Percentiles rank a stretch among this genome's conserved stretches.
phyloP scores from a whole-genome alignment of 2,329 filamentous ascomycete genomes.

The Beauveria scarabaeidicola region DNA sequence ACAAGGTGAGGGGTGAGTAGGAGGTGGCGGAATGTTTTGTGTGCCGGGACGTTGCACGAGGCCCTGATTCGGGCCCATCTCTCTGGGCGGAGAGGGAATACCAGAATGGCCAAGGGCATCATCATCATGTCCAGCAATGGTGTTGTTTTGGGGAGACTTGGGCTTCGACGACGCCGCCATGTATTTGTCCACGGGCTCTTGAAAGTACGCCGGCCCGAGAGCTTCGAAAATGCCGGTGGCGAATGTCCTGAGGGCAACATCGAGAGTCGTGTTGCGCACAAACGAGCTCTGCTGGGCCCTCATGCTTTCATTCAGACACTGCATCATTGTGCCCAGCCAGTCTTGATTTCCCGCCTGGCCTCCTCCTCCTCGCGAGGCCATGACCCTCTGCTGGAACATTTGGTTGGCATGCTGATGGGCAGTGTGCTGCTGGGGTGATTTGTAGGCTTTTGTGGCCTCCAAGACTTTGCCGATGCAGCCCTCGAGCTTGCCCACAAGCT shows the following conservation, averaged over 20 bases:
- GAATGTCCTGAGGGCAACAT: constrained; percentile 1
- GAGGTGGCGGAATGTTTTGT: background rate
- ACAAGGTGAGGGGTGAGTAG: background rate
- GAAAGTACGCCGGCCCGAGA: constrained; percentile 1
- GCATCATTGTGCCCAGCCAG: constrained; percentile 3
- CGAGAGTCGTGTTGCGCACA: background rate
- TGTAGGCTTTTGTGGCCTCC: background rate
- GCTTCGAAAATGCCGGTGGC: background rate
- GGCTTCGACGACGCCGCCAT: background rate
- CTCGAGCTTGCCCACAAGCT: background rate
- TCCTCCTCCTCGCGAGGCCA: constrained; percentile 2
- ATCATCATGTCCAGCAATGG: background rate
- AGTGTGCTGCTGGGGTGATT: background rate
- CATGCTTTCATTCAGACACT: constrained; percentile 9
- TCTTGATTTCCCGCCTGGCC: background rate
- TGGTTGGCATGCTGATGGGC: constrained; percentile 5
- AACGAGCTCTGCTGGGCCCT: background rate
- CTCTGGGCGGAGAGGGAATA: constrained; percentile 5
- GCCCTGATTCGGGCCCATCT: background rate
- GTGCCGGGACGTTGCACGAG: background rate
- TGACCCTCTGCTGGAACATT: constrained; percentile 4
- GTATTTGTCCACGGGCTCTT: background rate
- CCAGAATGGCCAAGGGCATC: background rate
- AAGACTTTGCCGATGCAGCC: background rate
- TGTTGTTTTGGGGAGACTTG: background rate